Conservation (phyloP, 2,329 filamentous ascomycete species). For the Pyrenophora graminea region DNA sequence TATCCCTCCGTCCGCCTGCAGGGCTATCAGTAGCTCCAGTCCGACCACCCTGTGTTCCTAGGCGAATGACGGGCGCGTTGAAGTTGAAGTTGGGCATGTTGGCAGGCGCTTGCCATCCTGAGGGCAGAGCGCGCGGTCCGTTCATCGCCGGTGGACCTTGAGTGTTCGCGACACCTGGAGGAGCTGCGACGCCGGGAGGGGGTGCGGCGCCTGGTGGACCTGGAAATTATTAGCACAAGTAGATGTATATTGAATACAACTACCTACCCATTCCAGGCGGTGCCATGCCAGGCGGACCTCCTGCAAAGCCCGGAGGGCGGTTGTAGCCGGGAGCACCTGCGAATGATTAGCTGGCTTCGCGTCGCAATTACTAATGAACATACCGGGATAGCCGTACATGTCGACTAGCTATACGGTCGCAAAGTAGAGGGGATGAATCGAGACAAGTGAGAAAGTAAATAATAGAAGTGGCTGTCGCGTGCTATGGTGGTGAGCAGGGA, state of each 20-base stretch:
- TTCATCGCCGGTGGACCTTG: conserved; percentile 73
- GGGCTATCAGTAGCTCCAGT: conserved; percentile 50
- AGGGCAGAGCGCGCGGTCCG: conserved; percentile 77
- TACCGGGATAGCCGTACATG: conserved; percentile 47
- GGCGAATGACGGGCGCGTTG: conserved; percentile 91
- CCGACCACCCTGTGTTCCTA: conserved; percentile 77
- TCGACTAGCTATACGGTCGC: conserved; percentile 5
- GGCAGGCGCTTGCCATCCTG: conserved; percentile 83
- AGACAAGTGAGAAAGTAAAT: not conserved
- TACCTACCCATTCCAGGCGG: conserved; percentile 79
- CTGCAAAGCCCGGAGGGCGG: conserved; percentile 72
- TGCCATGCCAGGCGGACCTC: conserved; percentile 74
- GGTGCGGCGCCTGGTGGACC: conserved; percentile 20
- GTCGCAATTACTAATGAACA: conserved; percentile 3
- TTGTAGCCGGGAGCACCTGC: conserved; percentile 66
- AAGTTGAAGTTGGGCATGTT: conserved; percentile 99
- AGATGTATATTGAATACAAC: not conserved
- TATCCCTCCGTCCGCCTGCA: conserved; percentile 56
- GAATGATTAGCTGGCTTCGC: conserved; percentile 23
- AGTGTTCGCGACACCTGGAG: conserved; percentile 78
- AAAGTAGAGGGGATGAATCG: not conserved
- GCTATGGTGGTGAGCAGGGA: conserved; percentile 6
- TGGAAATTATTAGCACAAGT: conserved; percentile 5
- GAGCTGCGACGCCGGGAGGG: conserved; percentile 74
- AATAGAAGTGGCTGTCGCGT: conserved; percentile 8